phyloP scores from a whole-genome alignment of 306 rosid species.

The Corylus americana region DNA sequence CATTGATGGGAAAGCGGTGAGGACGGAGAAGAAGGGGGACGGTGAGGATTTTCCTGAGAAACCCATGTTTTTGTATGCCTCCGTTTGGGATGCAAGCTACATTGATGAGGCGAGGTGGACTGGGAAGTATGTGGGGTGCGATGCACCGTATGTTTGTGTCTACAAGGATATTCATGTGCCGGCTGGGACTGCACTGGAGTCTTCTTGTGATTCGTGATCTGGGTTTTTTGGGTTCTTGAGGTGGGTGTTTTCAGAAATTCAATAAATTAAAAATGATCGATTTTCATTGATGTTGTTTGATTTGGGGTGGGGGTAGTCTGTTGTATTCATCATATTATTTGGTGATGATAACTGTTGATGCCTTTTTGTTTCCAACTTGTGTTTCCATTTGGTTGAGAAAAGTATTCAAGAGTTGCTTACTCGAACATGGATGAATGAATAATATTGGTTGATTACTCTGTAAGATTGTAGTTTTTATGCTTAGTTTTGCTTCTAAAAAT shows the following conservation, averaged over 20 bases:
- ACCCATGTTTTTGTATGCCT: constrained; percentile 64
- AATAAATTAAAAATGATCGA: background rate
- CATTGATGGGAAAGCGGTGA: constrained; percentile 53
- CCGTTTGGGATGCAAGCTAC: constrained; percentile 63
- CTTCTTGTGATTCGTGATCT: constrained; percentile 22
- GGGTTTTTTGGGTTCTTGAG: background rate
- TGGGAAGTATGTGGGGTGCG: constrained; percentile 47
- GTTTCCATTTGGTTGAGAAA: background rate
- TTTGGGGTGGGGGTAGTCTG: background rate
- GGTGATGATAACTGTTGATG: background rate
- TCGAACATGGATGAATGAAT: background rate
- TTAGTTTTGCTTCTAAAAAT: background rate
- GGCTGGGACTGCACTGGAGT: constrained; percentile 17
- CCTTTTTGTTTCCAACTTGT: background rate
- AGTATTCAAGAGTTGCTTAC: background rate
- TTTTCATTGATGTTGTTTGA: background rate
- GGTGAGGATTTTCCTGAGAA: constrained; percentile 45
- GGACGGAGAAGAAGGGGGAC: constrained; percentile 44
- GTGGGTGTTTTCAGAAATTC: background rate
- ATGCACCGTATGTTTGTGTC: constrained; percentile 62
- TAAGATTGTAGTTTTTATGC: background rate
- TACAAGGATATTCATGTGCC: constrained; percentile 65
- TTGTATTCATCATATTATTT: background rate
- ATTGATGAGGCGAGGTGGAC: constrained; percentile 58
- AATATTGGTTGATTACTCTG: background rate